Evolutionary conservation across 768 basidiomycete genomes (phyloP).

Genomic region (Mycena venus): DNA sequence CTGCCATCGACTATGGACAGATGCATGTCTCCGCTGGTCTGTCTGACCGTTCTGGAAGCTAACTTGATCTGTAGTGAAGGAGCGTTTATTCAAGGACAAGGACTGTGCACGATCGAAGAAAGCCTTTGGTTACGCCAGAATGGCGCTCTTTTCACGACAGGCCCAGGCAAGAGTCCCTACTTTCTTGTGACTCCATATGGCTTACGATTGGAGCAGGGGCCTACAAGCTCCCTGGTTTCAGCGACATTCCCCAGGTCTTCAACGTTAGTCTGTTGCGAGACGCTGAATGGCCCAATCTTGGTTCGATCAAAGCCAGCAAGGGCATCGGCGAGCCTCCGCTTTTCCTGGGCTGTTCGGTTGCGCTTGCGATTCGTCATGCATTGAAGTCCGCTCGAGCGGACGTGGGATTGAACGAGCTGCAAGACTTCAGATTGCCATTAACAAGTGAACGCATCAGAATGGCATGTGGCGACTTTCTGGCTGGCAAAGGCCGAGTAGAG

Average conservation of each 20-base stretch:
- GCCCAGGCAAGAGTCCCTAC: slow-evolving; percentile 21
- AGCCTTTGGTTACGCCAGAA: slow-evolving; percentile 36
- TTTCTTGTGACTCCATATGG: not conserved
- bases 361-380: slow-evolving; percentile 34
- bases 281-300: slow-evolving; percentile 37
- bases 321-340: slow-evolving; percentile 35
- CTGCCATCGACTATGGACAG: slow-evolving; percentile 34
- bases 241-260: slow-evolving; percentile 35
- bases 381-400: slow-evolving; percentile 31
- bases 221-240: slow-evolving; percentile 37
- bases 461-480: slow-evolving; percentile 33
- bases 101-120: slow-evolving; percentile 34
- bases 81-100: slow-evolving; percentile 35
- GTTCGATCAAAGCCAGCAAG: slow-evolving; percentile 36
- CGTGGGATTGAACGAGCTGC: slow-evolving; percentile 27
- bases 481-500: slow-evolving; percentile 23
- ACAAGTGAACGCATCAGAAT: slow-evolving; percentile 35
- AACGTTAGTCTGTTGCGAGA: slow-evolving; percentile 34
- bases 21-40: slow-evolving; percentile 3
- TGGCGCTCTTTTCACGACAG: slow-evolving; percentile 35
- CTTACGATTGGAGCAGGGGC: slow-evolving; percentile 14
- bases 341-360: slow-evolving; percentile 36
- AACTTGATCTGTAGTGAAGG: slow-evolving; percentile 19
- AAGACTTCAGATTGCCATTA: slow-evolving; percentile 33
- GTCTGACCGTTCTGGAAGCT: not conserved